Base-by-base conservation (phyloP, 208 protist species). In the Lotmaria passim region DNA sequence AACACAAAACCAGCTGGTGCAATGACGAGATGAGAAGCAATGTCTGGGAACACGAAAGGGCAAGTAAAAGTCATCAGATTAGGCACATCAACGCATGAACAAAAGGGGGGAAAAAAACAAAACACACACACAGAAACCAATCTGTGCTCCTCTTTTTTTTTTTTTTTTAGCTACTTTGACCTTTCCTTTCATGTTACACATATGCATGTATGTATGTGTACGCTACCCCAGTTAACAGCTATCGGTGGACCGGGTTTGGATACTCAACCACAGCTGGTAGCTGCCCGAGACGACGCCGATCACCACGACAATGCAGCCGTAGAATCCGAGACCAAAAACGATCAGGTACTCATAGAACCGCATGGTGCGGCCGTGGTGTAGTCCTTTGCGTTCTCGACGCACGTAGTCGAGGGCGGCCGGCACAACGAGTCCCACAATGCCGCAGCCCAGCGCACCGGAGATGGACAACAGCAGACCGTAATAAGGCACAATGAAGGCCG, bases 391-490 rank as follows among this genome's bases (percentile, higher is more conserved):
- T 23, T 69, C 73, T 6, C 82, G 78, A 3, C 82, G 75, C 21
- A 84, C 70, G 69, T 87, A 84, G 66, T 84, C 82, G 14, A 87
- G 74, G 15, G 59, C 78, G 52, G 82, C 82, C 0, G 82, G 82
- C 43, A 87, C 78, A 14, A 84, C 74, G 14, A 87, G 52, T 43
- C 82, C 82, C 2, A 87, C 52, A 47, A 83, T 81, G 41, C 82
- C 78, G 43, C 78, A 87, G 33, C 78, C 82, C 36, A 87, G 60
- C 15, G 74, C 73, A 52, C 82, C 82, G 15, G 72, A 78, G 51
- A 84, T 87, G 68, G 82, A 80, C 30, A 87, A 43, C 53, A 84
- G 64, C 48, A 87, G 76, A 75, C 82, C 82, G 53, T 87, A 84
- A 57, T 84, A 87, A 4, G 82, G 82, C 28, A 84, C 66, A 28